Evolutionary conservation across 257 asterid species (phyloP).

Genomic region (Marsdenia floribunda): DNA sequence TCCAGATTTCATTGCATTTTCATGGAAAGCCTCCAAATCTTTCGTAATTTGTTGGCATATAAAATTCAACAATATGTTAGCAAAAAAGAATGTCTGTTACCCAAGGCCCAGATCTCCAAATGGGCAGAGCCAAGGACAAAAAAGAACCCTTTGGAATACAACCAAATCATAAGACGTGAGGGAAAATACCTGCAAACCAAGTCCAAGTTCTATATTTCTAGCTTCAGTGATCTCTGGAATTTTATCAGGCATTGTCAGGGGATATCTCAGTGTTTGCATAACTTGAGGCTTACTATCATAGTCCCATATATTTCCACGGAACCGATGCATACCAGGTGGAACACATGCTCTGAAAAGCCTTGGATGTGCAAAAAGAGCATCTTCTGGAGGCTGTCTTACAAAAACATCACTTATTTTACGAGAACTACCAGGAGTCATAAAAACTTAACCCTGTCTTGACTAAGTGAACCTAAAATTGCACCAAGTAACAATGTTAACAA

Average conservation of each 20-base stretch:
- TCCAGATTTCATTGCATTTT: background rate
- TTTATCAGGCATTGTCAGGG: constrained; percentile 56
- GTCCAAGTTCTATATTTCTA: constrained; percentile 92
- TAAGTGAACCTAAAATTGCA: background rate
- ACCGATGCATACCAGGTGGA: constrained; percentile 99
- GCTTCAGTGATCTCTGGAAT: constrained; percentile 93
- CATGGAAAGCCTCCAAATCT: background rate
- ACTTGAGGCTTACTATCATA: constrained; percentile 79
- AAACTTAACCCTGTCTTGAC: background rate
- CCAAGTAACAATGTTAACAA: background rate
- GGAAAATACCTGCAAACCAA: constrained; percentile 79
- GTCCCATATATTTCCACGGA: constrained; percentile 97
- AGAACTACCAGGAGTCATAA: background rate
- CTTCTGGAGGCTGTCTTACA: constrained; percentile 70
- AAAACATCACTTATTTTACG: background rate
- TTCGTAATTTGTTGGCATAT: background rate
- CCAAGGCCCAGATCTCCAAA: background rate
- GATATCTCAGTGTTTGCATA: constrained; percentile 80
- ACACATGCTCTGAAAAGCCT: constrained; percentile 97
- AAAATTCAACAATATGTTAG: background rate
- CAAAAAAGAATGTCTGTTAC: background rate
- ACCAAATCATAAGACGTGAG: background rate
- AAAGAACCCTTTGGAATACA: background rate
- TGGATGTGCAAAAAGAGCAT: constrained; percentile 90
- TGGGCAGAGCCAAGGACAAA: background rate